Base-by-base conservation (phyloP, 116 monocot genomes). In the Iris pallida region DNA sequence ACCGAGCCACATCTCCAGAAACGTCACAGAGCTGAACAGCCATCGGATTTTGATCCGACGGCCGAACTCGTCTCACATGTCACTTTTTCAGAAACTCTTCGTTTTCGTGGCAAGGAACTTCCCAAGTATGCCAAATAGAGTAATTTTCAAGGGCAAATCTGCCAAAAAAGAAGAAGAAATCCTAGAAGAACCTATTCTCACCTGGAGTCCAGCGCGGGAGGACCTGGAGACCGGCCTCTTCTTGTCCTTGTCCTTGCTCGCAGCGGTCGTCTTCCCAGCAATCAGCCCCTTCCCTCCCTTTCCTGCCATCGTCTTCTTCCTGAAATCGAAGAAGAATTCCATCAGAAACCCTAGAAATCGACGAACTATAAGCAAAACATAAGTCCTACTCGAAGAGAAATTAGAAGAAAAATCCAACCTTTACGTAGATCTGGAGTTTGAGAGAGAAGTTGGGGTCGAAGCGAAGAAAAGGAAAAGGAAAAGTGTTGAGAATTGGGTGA, bases 261-360 rank as follows among this genome's bases (percentile, higher is more conserved):
- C 82, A 3, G 82, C 75, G 18, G 92, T 92, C 53, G 86, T 88
- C 66, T 92, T 92, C 4, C 71, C 81, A 2, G 92, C 92, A 44
- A 92, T 16, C n/a, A 92, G 85, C 3, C 88, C 92, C 54, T 92
- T 92, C 10, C 92, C 92, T 46, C 92, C 92, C 49, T 92, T 92
- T 4, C 92, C 92, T 16, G 92, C 88, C 92, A 92, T 92, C 42
- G 58, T 71, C 30, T 20, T 17, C 59, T 30, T 30, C 55, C n/a
- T 61, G 59, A 40, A 48, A 61, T 47, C 51, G 13, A 12, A 47
- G 40, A 47, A 46, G 16, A 45, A 9, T 17, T 18, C 18, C 7
- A 48, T 7, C 44, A n/a, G 44, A 64, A 47, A 30, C 20, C 59
- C 7, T 20, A 58, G 40, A 41, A 59, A 59, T 59, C 59, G 10